Evolutionary conservation across 345 rosid genomes (phyloP), one percentile per base, ranked within the genome.

Genomic region (Abelmoschus esculentus): DNA sequence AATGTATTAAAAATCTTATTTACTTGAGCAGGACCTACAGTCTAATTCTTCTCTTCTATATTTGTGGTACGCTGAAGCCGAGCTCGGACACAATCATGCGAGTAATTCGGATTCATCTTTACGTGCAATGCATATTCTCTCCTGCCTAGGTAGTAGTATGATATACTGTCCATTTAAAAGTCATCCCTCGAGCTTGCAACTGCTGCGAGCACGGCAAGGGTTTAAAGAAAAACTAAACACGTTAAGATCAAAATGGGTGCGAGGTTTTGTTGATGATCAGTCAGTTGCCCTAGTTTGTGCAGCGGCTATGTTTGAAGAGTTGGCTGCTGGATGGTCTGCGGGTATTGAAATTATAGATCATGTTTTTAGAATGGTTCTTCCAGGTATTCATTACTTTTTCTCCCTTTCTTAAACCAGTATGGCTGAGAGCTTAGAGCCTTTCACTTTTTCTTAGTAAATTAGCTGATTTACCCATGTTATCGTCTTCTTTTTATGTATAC

Each of bases 31-130:
- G 99, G 92, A 90, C 79, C 73, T 83, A 38, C 82, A 80, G 76
- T 80, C 85, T 72, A 87, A 78, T 76, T 77, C 90, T 70, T 78
- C 96, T 31, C 83, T 91, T 63, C 77, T 91, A 74, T 85, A 85
- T 77, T 77, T 90, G 71, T 95, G 97, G 99, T 95, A 95, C 72
- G 97, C 97, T 2, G 91, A 91, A 82, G 80, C 80, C 9, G 99
- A 95, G 81, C 85, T 91, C 65, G 82, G 79, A 22, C 72, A 78
- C 70, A 63, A 50, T 73, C 49, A 63, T 77, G 75, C 61, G 19
- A 67, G 74, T 56, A 67, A 60, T 66, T 70, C 32, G 53, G 93
- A 90, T 72, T 82, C 86, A 44, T 72, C 79, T 14, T 77, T 74
- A 73, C 93, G 98, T 17, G 92, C 88, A 40, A 34, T 87, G 75